Percentiles rank a stretch among this genome's conserved stretches.
Conservation (phyloP, 345 rosid species). For the Boechera retrofracta region DNA sequence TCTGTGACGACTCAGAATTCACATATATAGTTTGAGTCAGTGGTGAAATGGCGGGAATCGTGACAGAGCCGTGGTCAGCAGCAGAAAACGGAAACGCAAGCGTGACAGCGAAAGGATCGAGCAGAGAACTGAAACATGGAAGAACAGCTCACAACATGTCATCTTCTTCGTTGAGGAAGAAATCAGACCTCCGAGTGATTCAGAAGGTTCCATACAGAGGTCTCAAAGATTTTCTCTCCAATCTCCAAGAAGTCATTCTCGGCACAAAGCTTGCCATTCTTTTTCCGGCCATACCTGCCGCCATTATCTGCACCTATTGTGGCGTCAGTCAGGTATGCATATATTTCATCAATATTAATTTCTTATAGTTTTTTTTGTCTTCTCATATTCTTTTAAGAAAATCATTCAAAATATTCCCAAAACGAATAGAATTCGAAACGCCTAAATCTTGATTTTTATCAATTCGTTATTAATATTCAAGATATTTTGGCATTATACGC, state of each 20-base stretch:
- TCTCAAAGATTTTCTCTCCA: slow-evolving; percentile 60
- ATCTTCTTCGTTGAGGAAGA: slow-evolving; percentile 79
- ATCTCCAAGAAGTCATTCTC: slow-evolving; percentile 84
- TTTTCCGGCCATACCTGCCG: slow-evolving; percentile 79
- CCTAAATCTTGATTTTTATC: neutral
- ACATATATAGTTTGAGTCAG: neutral
- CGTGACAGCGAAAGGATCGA: slow-evolving; percentile 50
- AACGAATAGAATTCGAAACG: neutral
- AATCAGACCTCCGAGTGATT: slow-evolving; percentile 71
- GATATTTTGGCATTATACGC: neutral
- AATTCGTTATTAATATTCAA: neutral
- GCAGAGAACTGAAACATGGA: slow-evolving; percentile 67
- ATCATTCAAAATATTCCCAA: neutral
- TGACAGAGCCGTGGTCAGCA: slow-evolving; percentile 35
- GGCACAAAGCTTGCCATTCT: slow-evolving; percentile 90
- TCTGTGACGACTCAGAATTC: neutral
- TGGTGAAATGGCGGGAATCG: slow-evolving; percentile 40
- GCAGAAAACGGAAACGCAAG: slow-evolving; percentile 40
- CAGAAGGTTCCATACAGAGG: slow-evolving; percentile 62
- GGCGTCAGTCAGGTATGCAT: slow-evolving; percentile 62
- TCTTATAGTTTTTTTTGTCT: neutral
- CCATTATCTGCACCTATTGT: slow-evolving; percentile 58
- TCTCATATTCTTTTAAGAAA: neutral
- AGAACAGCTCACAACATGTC: slow-evolving; percentile 92
- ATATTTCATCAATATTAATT: neutral